Percentiles rank a stretch among this genome's conserved stretches.
phyloP scores from a whole-genome alignment of 2,329 filamentous ascomycete species.

The Cyanodermella asteris region DNA sequence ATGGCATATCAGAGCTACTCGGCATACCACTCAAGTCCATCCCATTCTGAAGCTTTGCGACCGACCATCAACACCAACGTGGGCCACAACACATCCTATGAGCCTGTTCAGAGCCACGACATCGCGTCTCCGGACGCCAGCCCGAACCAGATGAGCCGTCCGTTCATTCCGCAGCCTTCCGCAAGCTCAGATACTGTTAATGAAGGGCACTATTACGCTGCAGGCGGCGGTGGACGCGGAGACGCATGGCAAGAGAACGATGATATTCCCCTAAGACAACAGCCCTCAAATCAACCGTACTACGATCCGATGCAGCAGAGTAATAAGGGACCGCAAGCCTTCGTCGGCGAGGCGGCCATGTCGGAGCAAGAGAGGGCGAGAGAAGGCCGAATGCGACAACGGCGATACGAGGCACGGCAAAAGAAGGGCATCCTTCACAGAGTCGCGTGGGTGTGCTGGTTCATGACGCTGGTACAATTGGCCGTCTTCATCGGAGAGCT shows the following conservation, averaged over 20 bases:
- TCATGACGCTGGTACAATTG: slow-evolving; percentile 54
- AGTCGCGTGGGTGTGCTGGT: slow-evolving; percentile 62
- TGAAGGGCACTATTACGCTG: slow-evolving; percentile 37
- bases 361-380: slow-evolving; percentile 28
- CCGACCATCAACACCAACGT: no score
- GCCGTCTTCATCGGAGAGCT: slow-evolving; percentile 78
- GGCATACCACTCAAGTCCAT: no score
- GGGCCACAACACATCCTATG: no score
- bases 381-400: slow-evolving; percentile 9
- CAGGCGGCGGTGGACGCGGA: slow-evolving; percentile 17
- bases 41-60: no score
- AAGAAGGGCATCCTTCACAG: slow-evolving; percentile 33
- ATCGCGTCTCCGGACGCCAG: no score
- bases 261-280: slow-evolving; percentile 36
- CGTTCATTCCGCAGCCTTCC: no score
- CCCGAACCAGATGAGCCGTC: no score
- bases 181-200: no score
- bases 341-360: background rate
- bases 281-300: slow-evolving; percentile 9
- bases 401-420: slow-evolving; percentile 11
- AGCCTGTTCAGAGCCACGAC: no score
- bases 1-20: no score
- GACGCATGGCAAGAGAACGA: slow-evolving; percentile 19
- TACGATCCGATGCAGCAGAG: slow-evolving; percentile 14
- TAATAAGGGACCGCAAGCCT: background rate